Base-by-base conservation (phyloP, 1,284 basidiomycete species). In the Cerrena zonata region DNA sequence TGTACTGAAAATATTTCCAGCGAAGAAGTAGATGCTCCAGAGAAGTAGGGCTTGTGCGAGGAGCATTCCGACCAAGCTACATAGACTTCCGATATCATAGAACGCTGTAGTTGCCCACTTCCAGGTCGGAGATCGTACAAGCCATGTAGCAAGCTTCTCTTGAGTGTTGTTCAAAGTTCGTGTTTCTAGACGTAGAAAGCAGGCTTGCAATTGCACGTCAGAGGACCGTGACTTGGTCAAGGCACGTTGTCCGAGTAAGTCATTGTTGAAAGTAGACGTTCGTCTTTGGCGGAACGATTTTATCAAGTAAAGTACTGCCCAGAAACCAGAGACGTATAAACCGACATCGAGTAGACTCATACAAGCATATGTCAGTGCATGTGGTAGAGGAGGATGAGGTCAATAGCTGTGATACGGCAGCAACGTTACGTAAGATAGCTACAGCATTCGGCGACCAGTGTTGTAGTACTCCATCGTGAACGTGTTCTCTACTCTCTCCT, bases 91-190 rank as follows among this genome's bases (percentile, higher is more conserved):
- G 1, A 73, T 18, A 56, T 78, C 70, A 58, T 87, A 87, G 37
- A 77, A 60, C 4, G 52, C 22, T 37, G 58, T 56, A 5, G 81
- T 56, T 3, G 55, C 48, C 2, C 52, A 47, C 47, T 61, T 64
- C 25, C 64, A 26, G 54, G 48, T 12, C 54, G 53, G 55, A 40
- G 5, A 64, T 23, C 18, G 4, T 11, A 10, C 19, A 27, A 42
- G 18, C 50, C 30, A 51, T 1, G 50, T 47, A 13, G 71, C 55
- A 15, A 82, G 59, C 5, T 48, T 34, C 53, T 82, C 80, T 57
- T 86, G 84, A 0, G 53, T 26, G 4, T 51, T 54, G 56, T 86
- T 87, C 64, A 77, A 74, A 0, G 65, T 67, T 0, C 77, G 74
- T 1, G 80, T 82, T 56, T 80, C 73, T 46, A 83, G 53, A 45